These are phyloP conservation scores for Wickerhamiella occidentalis DNA, from an alignment of 805 yeast species.

Conservation along the genomic window DNA sequence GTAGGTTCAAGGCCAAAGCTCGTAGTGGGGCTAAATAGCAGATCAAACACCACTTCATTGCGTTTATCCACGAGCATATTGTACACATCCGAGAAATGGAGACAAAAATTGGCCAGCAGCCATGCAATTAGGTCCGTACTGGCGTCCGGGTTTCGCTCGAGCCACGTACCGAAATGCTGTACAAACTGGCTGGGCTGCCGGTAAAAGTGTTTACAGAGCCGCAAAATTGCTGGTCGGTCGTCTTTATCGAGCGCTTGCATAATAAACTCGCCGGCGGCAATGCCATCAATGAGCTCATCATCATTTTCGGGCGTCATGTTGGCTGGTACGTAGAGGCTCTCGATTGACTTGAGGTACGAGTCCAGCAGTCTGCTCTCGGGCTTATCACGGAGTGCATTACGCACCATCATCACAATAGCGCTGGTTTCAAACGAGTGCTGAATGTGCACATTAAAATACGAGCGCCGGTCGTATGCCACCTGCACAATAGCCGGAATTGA, in stretches of 20 bases:
- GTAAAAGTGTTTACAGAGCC: not conserved
- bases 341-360: slow-evolving; percentile 6
- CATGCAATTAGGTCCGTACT: not conserved
- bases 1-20: not conserved
- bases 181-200: slow-evolving; percentile 1
- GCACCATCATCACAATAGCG: slow-evolving; percentile 8
- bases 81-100: slow-evolving; percentile 7
- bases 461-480: slow-evolving; percentile 4
- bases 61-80: slow-evolving; percentile 1
- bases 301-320: slow-evolving; percentile 8
- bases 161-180: not conserved
- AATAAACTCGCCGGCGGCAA: not conserved
- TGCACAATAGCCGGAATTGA: slow-evolving; percentile 4
- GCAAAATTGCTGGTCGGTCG: not conserved
- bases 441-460: slow-evolving; percentile 1
- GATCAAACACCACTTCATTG: slow-evolving; percentile 1
- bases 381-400: slow-evolving; percentile 1
- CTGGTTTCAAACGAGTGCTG: slow-evolving; percentile 6
- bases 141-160: not conserved
- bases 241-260: not conserved
- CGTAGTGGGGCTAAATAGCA: not conserved
- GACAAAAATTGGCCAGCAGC: slow-evolving; percentile 2
- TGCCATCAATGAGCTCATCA: not conserved
- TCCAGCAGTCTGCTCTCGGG: slow-evolving; percentile 1
- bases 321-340: not conserved